Conservation (phyloP, 495 filamentous ascomycete species). For the Thermochaetoides thermophila region DNA sequence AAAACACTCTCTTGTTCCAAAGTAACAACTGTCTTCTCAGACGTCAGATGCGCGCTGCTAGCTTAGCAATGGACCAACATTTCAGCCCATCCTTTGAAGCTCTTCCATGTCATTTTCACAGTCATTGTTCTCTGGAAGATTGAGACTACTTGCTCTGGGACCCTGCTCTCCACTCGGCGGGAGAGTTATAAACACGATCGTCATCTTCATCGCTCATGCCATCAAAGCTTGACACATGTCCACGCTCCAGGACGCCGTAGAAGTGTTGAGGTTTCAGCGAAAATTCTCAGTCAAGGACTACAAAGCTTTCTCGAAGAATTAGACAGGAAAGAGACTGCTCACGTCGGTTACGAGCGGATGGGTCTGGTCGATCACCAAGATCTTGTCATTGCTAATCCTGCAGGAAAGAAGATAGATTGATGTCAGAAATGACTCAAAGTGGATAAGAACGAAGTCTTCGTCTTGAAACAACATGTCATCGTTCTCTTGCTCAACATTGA, state of each 20-base stretch:
- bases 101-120: background rate
- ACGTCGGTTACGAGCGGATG: too few relatives aligned
- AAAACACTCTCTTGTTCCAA: too few relatives aligned
- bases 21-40: background rate
- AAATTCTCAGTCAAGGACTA: too few relatives aligned
- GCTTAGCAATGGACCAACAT: slow-evolving; percentile 16
- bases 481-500: slow-evolving; percentile 82
- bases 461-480: slow-evolving; percentile 68
- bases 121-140: too few relatives aligned
- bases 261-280: background rate
- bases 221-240: slow-evolving; percentile 9
- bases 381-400: too few relatives aligned
- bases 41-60: background rate
- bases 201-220: slow-evolving; percentile 4
- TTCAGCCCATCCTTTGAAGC: slow-evolving; percentile 11
- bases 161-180: too few relatives aligned
- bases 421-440: slow-evolving; percentile 41
- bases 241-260: slow-evolving; percentile 8
- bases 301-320: too few relatives aligned
- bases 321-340: too few relatives aligned
- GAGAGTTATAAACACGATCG: too few relatives aligned
- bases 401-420: slow-evolving; percentile 23
- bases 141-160: too few relatives aligned
- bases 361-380: too few relatives aligned
- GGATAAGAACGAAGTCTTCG: slow-evolving; percentile 27